Conservation (phyloP, 257 asterid species). For the Solanum ahanhuiri region DNA sequence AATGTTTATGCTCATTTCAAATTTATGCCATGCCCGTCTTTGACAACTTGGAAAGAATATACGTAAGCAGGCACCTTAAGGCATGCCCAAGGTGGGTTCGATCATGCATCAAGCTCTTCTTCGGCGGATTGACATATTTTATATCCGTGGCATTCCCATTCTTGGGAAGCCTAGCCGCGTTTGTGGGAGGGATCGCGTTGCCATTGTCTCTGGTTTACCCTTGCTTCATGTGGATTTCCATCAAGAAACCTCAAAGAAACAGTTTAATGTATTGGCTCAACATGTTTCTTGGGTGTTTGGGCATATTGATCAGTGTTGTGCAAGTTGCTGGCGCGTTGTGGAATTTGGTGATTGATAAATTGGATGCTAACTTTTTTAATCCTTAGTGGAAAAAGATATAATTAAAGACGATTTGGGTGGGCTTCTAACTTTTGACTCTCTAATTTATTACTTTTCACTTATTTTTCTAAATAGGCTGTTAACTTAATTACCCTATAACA, state of each 20-base stretch:
- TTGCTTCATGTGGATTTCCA: slow-evolving; percentile 62
- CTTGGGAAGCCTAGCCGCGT: slow-evolving; percentile 36
- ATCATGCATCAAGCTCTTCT: slow-evolving; percentile 24
- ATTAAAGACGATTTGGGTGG: no score
- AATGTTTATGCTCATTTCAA: slow-evolving; percentile 47
- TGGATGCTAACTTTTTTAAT: slow-evolving; percentile 60
- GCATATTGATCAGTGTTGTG: slow-evolving; percentile 20
- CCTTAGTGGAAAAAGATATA: slow-evolving; percentile 11
- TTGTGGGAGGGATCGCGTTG: slow-evolving; percentile 42
- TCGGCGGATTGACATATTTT: slow-evolving; percentile 48
- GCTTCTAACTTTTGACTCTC: not conserved
- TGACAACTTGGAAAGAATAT: slow-evolving; percentile 54
- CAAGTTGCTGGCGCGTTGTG: slow-evolving; percentile 31
- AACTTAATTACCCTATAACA: not conserved
- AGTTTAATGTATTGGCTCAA: slow-evolving; percentile 43
- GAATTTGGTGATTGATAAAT: slow-evolving; percentile 32
- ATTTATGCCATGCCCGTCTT: slow-evolving; percentile 53
- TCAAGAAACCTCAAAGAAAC: slow-evolving; percentile 28
- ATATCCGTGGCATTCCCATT: slow-evolving; percentile 55
- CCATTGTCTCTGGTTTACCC: slow-evolving; percentile 57
- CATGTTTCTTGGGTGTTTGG: slow-evolving; percentile 34
- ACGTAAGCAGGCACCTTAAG: slow-evolving; percentile 25
- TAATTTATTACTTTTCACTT: no score
- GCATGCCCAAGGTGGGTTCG: slow-evolving; percentile 50
- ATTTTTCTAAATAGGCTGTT: no score